phyloP scores from a whole-genome alignment of 768 basidiomycete genomes.

The Psilocybe azurescens region DNA sequence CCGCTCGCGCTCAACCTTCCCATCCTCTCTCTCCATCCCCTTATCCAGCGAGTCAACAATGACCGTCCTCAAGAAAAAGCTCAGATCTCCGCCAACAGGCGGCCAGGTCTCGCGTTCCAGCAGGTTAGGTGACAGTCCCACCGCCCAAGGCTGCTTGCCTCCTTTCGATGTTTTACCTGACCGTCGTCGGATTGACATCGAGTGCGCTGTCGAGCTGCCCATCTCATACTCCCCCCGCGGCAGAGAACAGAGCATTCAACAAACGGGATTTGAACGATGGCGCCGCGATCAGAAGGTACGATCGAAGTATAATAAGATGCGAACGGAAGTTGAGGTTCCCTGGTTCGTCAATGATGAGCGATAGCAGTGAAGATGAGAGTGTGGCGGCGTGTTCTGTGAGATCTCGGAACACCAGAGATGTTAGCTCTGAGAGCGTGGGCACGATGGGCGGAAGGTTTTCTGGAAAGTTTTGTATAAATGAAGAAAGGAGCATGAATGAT shows the following conservation, averaged over 20 bases:
- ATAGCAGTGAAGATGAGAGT: conserved; percentile 71
- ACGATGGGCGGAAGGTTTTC: conserved; percentile 60
- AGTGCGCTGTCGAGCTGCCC: conserved; percentile 35
- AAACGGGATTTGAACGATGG: conserved; percentile 77
- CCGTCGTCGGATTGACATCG: conserved; percentile 38
- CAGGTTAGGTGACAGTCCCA: conserved; percentile 78
- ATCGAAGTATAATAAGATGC: conserved; percentile 72
- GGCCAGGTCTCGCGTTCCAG: conserved; percentile 84
- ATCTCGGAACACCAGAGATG: conserved; percentile 63
- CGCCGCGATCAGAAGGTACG: conserved; percentile 76
- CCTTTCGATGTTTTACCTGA: conserved; percentile 28
- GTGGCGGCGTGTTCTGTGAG: conserved; percentile 64
- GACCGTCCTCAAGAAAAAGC: conserved; percentile 82
- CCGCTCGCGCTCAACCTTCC: conserved; percentile 24
- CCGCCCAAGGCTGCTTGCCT: conserved; percentile 54
- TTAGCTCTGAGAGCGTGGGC: conserved; percentile 67
- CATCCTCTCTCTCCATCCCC: conserved; percentile 32
- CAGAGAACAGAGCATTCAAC: conserved; percentile 76
- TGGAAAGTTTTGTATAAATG: conserved; percentile 67
- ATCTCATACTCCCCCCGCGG: conserved; percentile 59
- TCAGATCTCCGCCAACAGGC: conserved; percentile 83
- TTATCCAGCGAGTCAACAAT: conserved; percentile 79
- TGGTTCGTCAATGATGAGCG: conserved; percentile 64
- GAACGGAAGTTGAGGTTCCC: conserved; percentile 71
- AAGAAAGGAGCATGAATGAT: conserved; percentile 38